These are phyloP conservation scores for Starmerella powellii DNA, from an alignment of 805 yeast species.

Conservation along the genomic window DNA sequence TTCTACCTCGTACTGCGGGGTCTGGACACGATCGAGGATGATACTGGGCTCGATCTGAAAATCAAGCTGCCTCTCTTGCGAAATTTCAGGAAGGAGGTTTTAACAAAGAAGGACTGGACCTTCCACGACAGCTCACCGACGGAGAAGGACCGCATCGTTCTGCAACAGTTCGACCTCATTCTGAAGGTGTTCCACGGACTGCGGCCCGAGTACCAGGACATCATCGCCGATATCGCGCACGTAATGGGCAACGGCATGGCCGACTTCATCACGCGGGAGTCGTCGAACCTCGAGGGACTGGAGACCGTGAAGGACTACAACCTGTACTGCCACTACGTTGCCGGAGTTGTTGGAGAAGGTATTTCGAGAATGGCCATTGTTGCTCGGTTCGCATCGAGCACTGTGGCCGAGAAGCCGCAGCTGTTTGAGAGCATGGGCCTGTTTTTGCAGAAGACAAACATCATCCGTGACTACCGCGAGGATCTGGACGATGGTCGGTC, in stretches of 20 bases:
- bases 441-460: conserved; percentile 89
- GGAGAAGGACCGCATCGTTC: conserved; percentile 70
- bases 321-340: conserved; percentile 90
- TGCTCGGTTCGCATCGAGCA: conserved; percentile 55
- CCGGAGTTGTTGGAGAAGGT: conserved; percentile 96
- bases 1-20: conserved; percentile 83
- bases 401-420: conserved; percentile 41
- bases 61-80: conserved; percentile 66
- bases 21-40: conserved; percentile 91
- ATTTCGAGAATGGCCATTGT: conserved; percentile 67
- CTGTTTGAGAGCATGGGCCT: conserved; percentile 83
- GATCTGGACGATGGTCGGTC: conserved; percentile 85
- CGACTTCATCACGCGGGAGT: conserved; percentile 63
- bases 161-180: conserved; percentile 64
- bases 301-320: conserved; percentile 71
- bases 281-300: conserved; percentile 57
- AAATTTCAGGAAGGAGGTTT: conserved; percentile 45
- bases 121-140: conserved; percentile 57
- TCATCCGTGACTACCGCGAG: conserved; percentile 88
- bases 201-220: conserved; percentile 62
- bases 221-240: conserved; percentile 61
- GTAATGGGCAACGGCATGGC: conserved; percentile 99
- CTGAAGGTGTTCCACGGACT: conserved; percentile 61
- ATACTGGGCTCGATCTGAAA: conserved; percentile 67
- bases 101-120: conserved; percentile 63